A percentile compares a stretch with the other conserved stretches of the same genome.
These are phyloP conservation scores for Candida golubevii DNA, from an alignment of 805 yeast species.

Conservation along the genomic window DNA sequence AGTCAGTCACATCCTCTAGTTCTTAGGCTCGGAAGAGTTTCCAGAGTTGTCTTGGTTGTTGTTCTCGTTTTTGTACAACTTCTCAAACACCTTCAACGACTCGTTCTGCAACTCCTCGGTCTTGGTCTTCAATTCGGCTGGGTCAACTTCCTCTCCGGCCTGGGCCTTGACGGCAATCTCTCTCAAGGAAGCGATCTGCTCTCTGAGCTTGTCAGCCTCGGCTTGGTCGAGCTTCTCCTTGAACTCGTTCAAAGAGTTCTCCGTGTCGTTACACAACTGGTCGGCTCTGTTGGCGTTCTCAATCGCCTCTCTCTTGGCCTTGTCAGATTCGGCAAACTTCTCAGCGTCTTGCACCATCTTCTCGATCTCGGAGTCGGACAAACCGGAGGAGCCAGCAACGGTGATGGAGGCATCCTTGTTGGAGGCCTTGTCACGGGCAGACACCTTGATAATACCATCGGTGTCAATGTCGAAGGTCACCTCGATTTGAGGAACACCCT, in stretches of 20 bases:
- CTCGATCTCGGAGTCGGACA: constrained; percentile 85
- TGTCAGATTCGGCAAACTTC: constrained; percentile 82
- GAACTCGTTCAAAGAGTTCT: constrained; percentile 44
- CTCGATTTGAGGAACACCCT: constrained; percentile 92
- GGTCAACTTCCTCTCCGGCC: constrained; percentile 58
- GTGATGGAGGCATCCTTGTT: constrained; percentile 93
- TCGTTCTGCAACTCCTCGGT: constrained; percentile 72
- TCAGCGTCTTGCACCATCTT: constrained; percentile 89
- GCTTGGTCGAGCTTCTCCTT: constrained; percentile 44
- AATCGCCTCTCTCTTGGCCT: constrained; percentile 78
- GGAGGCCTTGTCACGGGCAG: constrained; percentile 90
- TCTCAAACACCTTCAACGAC: constrained; percentile 72
- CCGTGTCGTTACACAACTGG: constrained; percentile 58
- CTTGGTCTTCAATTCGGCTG: constrained; percentile 62
- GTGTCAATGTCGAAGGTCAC: constrained; percentile 96
- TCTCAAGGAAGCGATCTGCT: constrained; percentile 35
- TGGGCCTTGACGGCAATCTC: constrained; percentile 63
- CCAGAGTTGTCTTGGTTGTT: constrained; percentile 19
- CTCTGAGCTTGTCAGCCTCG: constrained; percentile 42
- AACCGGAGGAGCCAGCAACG: constrained; percentile 93
- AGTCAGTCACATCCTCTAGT: constrained; percentile 12
- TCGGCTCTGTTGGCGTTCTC: constrained; percentile 85
- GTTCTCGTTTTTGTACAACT: constrained; percentile 39
- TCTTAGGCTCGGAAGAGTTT: constrained; percentile 26
- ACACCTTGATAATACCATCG: constrained; percentile 94